phyloP scores from a whole-genome alignment of 176 grass and related monocot genomes.

The Oryza glumipatula region DNA sequence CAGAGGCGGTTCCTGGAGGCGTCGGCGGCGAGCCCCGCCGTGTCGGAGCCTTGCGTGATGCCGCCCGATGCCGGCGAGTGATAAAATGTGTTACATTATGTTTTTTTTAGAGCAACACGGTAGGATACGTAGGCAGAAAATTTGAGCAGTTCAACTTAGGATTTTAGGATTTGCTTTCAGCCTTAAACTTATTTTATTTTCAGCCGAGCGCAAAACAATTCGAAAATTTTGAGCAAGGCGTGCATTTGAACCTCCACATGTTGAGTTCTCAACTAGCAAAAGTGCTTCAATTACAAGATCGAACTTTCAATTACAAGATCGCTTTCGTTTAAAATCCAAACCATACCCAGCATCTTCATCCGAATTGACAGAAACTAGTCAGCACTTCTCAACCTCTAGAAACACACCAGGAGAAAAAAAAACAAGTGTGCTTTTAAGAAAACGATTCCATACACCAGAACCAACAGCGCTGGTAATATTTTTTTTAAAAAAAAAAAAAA shows the following conservation, averaged over 20 bases:
- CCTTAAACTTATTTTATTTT: background rate
- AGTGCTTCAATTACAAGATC: background rate
- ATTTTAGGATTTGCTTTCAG: background rate
- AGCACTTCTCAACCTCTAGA: too few relatives aligned
- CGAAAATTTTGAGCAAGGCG: background rate
- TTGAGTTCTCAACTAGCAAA: background rate
- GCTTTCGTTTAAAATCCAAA: too few relatives aligned
- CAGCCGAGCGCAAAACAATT: background rate
- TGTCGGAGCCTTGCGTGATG: slow-evolving; percentile 48
- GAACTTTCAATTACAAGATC: too few relatives aligned
- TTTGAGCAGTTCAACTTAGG: background rate
- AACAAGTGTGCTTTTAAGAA: too few relatives aligned
- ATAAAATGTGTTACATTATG: background rate
- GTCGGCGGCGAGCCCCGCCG: slow-evolving; percentile 41
- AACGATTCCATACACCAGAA: too few relatives aligned
- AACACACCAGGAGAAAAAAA: too few relatives aligned
- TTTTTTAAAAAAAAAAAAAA: too few relatives aligned
- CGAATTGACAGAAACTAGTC: too few relatives aligned
- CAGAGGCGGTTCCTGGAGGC: slow-evolving; percentile 67
- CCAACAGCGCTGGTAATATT: too few relatives aligned
- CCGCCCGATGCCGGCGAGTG: background rate
- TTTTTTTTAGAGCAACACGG: background rate
- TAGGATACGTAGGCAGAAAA: background rate
- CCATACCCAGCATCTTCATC: too few relatives aligned
- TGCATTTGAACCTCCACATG: background rate